These are phyloP conservation scores for Aspergillus ruber DNA, from an alignment of 2,329 filamentous ascomycete species.

Conservation along the genomic window DNA sequence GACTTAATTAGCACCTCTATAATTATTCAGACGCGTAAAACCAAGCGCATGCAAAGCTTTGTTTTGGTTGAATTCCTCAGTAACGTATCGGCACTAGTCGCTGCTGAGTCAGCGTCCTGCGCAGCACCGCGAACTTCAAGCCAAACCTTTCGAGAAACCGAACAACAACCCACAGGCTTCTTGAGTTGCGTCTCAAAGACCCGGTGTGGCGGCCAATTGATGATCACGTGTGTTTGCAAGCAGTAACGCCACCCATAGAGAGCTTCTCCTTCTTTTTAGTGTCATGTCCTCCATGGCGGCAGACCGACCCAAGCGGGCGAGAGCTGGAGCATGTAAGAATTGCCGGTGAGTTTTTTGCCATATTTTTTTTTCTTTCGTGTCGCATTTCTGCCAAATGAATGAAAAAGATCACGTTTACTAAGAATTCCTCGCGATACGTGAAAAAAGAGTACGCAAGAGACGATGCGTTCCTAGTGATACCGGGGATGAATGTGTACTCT, in stretches of 20 bases:
- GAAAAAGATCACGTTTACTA: background rate
- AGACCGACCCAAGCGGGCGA: slow-evolving; percentile 4
- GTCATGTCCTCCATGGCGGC: slow-evolving; percentile 1
- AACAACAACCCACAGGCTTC: background rate
- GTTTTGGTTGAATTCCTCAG: background rate
- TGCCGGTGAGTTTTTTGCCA: slow-evolving; percentile 6
- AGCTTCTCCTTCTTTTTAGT: background rate
- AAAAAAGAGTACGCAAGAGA: slow-evolving; percentile 9
- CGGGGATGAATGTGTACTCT: slow-evolving; percentile 10
- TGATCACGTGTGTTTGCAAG: no score
- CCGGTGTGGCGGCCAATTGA: background rate
- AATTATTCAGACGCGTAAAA: no score
- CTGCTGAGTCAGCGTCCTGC: slow-evolving; percentile 1
- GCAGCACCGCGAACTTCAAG: background rate
- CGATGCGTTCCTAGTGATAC: slow-evolving; percentile 10
- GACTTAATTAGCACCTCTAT: no score
- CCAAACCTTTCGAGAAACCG: slow-evolving; percentile 1
- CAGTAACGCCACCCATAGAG: background rate
- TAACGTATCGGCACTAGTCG: background rate
- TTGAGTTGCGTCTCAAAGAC: background rate
- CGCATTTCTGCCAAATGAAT: background rate
- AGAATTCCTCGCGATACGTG: background rate
- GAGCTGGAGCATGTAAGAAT: slow-evolving; percentile 11
- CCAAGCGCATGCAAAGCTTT: background rate
- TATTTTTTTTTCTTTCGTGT: background rate